Evolutionary conservation across 2,329 filamentous ascomycete genomes (phyloP), one percentile per base, ranked within the genome.

Genomic region (Fusarium falciforme): DNA sequence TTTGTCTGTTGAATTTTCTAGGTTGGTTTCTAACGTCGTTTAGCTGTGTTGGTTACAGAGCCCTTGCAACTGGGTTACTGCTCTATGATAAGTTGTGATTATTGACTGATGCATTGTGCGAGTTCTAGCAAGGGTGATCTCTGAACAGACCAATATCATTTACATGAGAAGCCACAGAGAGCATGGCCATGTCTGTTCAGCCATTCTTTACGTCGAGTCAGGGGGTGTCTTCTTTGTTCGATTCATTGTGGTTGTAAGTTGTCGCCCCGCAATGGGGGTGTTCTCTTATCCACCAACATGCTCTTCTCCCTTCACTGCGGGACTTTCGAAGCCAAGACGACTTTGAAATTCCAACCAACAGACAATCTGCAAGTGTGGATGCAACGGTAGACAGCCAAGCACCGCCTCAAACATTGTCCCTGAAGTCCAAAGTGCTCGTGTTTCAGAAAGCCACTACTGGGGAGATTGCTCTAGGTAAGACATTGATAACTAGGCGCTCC

Each of bases 341-440:
- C 22, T 59, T 59, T 59, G 55, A 59, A 59, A 59, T 59, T 59
- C 33, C 22, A 59, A 40, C 55, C 35, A 40, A 38, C 33, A 59
- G 55, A 38, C 20, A 20, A 7, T 59, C 2, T 31, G 5, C 33
- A n/a, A n/a, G 25, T 59, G 35, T 59, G 55, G 33, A 59, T 36
- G 36, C 17, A 38, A 40, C 29, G 11, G 25, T 14, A 29, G 22
- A 29, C 8, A 59, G 35, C 16, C 14, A 29, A 59, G 36, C 35
- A 27, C 25, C 20, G 33, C 55, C 55, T 40, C 35, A 22, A 14
- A 25, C 31, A 17, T 20, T 17, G 35, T 40, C 35, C 38, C 36
- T 38, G 10, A 38, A 38, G 55, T 38, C 22, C 22, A 40, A 59
- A 38, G 22, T 35, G 29, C 54, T 36, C 31, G 10, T 20, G 31